A percentile compares a stretch with the other conserved stretches of the same genome.
These are phyloP conservation scores for Stemphylium lycopersici DNA, from an alignment of 2,329 filamentous ascomycete species.

Conservation along the genomic window DNA sequence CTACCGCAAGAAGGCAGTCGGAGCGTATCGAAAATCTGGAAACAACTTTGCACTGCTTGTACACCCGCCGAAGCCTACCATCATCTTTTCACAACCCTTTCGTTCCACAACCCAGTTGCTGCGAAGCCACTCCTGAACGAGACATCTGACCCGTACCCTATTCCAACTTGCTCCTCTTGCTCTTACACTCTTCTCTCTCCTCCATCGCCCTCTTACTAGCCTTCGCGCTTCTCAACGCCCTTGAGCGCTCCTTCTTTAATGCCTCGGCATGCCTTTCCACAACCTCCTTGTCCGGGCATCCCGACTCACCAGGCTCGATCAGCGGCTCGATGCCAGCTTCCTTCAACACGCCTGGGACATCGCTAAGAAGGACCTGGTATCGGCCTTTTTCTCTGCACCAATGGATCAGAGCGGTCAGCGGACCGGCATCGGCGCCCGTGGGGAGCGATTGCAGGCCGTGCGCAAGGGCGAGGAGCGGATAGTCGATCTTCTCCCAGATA, in stretches of 20 bases:
- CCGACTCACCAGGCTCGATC: constrained; percentile 12
- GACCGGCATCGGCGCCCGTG: constrained; percentile 21
- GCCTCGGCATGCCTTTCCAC: not conserved
- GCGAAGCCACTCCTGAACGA: not conserved
- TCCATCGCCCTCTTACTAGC: constrained; percentile 3
- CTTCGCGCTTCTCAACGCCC: not conserved
- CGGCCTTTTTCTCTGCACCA: constrained; percentile 14
- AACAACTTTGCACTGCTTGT: not conserved
- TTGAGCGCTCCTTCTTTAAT: constrained; percentile 17
- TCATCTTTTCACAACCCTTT: not conserved
- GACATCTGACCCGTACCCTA: not conserved
- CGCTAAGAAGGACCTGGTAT: constrained; percentile 12
- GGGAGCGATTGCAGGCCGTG: constrained; percentile 21
- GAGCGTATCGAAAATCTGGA: too few relatives aligned
- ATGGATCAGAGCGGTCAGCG: constrained; percentile 19
- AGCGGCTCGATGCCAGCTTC: constrained; percentile 9
- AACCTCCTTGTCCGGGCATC: constrained; percentile 20
- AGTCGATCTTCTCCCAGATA: constrained; percentile 17
- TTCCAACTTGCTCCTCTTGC: constrained; percentile 9
- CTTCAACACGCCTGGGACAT: constrained; percentile 9
- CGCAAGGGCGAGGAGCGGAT: constrained; percentile 24
- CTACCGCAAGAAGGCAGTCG: not conserved
- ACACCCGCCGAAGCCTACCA: not conserved
- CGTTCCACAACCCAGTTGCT: not conserved
- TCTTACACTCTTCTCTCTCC: not conserved